Evolutionary conservation across 208 protist species (phyloP), one percentile per base, ranked within the genome.

Genomic region (Crithidia fasciculata): DNA sequence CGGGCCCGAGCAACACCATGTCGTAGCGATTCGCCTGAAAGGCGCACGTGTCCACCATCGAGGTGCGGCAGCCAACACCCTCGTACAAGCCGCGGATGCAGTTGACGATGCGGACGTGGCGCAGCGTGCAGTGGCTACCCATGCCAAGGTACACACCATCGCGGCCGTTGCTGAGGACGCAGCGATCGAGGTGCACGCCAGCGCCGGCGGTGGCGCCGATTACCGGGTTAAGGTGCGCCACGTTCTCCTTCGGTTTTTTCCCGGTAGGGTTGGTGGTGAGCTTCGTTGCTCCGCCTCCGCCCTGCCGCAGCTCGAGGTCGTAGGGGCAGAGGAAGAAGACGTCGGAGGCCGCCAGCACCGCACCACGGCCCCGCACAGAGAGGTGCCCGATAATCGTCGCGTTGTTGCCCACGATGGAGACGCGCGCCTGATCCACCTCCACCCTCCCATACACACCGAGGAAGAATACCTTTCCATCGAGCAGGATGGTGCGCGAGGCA

Each of bases 11-110:
- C 18, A 93, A 62, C 50, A 90, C 85, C 37, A 85, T 59, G 64
- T 89, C 78, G 43, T 84, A 93, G 65, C 81, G 85, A 63, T 90
- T 93, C 0, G 80, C 65, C n/a, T 72, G 59, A 12, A 90, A 86
- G 9, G 12, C 43, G 75, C 85, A 90, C 8, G 40, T 19, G 4
- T 62, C 50, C 13, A 78, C 47, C 36, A 78, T 63, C 4, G 59
- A 65, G 16, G 69, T 72, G 36, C 62, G 63, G 59, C 88, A 93
- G 44, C 86, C 78, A 5, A 93, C 83, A 5, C 88, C 85, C 64
- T 93, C 88, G 44, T 93, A 90, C 8, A 90, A 45, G 2, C 88
- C 88, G 12, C 88, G 80, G 16, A 84, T 74, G 66, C 88, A 93
- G 75, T 90, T 86, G 9, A 78, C 60, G 12, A 90, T 73, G 16